These are phyloP conservation scores for Hamigera avellanea DNA, from an alignment of 495 filamentous ascomycete species.

Conservation along the genomic window DNA sequence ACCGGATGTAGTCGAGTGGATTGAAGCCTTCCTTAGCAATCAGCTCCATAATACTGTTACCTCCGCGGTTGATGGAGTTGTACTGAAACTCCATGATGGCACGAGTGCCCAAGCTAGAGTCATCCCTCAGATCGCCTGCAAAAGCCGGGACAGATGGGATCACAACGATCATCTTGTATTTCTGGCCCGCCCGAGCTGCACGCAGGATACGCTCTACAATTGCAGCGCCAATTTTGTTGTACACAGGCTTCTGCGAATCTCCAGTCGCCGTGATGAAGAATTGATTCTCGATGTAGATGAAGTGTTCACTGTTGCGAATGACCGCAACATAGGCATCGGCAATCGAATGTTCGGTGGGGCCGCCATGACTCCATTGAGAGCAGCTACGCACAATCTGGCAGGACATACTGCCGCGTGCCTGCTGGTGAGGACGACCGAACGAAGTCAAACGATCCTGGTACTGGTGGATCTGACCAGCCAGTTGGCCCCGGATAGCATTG, in stretches of 20 bases:
- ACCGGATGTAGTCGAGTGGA: slow-evolving; percentile 73
- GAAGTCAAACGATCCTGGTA: slow-evolving; percentile 30
- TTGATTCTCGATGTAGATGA: slow-evolving; percentile 93
- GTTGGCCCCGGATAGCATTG: slow-evolving; percentile 27
- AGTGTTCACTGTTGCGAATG: slow-evolving; percentile 72
- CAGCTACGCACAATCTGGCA: slow-evolving; percentile 61
- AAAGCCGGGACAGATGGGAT: slow-evolving; percentile 88
- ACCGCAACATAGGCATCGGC: slow-evolving; percentile 77
- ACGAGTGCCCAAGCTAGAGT: slow-evolving; percentile 71
- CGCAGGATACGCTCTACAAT: slow-evolving; percentile 82
- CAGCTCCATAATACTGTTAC: slow-evolving; percentile 73
- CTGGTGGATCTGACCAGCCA: slow-evolving; percentile 37
- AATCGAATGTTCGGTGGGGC: slow-evolving; percentile 70
- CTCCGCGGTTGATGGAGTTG: slow-evolving; percentile 78
- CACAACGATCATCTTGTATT: slow-evolving; percentile 74
- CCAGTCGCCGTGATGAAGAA: slow-evolving; percentile 93
- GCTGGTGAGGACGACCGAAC: slow-evolving; percentile 14
- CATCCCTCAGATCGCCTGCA: slow-evolving; percentile 72
- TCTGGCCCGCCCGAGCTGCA: slow-evolving; percentile 56
- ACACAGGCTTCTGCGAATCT: slow-evolving; percentile 63
- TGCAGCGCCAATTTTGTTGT: slow-evolving; percentile 77
- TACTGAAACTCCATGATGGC: slow-evolving; percentile 98
- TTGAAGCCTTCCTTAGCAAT: slow-evolving; percentile 62
- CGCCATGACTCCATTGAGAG: slow-evolving; percentile 62
- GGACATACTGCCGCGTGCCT: slow-evolving; percentile 37